Evolutionary conservation across 768 basidiomycete species (phyloP).

Genomic region (Chlorophyllum brunneum): DNA sequence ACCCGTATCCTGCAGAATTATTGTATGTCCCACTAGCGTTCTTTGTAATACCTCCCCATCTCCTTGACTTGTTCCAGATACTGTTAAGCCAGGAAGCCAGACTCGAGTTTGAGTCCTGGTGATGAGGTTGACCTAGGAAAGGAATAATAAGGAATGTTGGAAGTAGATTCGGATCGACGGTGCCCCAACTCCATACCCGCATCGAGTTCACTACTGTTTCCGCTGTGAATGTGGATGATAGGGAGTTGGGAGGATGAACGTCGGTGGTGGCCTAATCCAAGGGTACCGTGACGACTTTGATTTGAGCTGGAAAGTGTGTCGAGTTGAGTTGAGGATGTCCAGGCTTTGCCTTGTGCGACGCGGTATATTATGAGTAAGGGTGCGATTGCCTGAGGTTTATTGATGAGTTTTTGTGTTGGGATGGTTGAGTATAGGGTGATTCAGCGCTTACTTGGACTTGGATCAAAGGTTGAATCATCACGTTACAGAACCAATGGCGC

Average conservation of each 20-base stretch:
- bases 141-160: neutral
- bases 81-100: too few species aligned
- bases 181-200: neutral
- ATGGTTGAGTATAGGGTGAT: too few species aligned
- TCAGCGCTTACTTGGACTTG: constrained; percentile 10
- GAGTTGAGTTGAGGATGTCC: constrained; percentile 1
- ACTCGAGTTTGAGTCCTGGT: neutral
- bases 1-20: too few species aligned
- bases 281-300: neutral
- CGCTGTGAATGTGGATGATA: neutral
- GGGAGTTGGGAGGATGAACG: neutral
- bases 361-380: constrained; percentile 19
- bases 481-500: constrained; percentile 8
- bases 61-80: too few species aligned
- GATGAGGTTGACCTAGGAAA: neutral
- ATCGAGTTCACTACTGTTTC: neutral
- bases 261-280: neutral
- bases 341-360: constrained; percentile 18
- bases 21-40: too few species aligned
- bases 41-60: too few species aligned
- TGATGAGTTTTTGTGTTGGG: neutral
- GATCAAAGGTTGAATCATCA: constrained; percentile 4
- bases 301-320: neutral
- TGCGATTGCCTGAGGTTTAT: constrained; percentile 13
- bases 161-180: neutral